A percentile compares a stretch with the other conserved stretches of the same genome.
Conservation (phyloP, 2,329 filamentous ascomycete genomes). For the Clarireedia sp. region DNA sequence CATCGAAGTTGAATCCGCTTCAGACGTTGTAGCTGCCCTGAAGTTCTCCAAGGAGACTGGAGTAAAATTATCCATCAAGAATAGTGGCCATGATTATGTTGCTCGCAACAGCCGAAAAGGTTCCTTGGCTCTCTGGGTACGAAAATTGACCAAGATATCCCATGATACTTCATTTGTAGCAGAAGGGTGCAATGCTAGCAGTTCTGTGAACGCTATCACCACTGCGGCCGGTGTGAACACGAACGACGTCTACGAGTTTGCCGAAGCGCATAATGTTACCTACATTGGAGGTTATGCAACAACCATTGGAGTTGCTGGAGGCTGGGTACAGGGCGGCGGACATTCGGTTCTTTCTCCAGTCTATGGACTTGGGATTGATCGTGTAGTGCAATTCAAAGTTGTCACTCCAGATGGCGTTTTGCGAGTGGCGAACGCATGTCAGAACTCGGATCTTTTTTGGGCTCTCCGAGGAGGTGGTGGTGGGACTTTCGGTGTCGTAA, state of each 20-base stretch:
- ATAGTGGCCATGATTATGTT: slow-evolving; percentile 23
- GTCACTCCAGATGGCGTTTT: slow-evolving; percentile 39
- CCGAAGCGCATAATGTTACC: slow-evolving; percentile 23
- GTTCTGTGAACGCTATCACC: slow-evolving; percentile 20
- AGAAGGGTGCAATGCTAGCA: slow-evolving; percentile 8
- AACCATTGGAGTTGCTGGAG: slow-evolving; percentile 44
- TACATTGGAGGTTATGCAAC: slow-evolving; percentile 18
- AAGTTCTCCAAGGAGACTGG: slow-evolving; percentile 37
- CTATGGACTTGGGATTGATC: slow-evolving; percentile 43
- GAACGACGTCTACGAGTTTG: slow-evolving; percentile 22
- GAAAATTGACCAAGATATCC: slow-evolving; percentile 8
- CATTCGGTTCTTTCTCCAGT: slow-evolving; percentile 44
- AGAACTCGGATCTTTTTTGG: slow-evolving; percentile 42
- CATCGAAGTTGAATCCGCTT: slow-evolving; percentile 17
- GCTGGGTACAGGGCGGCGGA: slow-evolving; percentile 43
- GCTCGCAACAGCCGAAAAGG: slow-evolving; percentile 17
- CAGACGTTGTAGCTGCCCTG: slow-evolving; percentile 38
- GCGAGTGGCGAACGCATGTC: slow-evolving; percentile 34
- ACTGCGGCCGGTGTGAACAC: slow-evolving; percentile 21
- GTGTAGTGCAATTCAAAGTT: slow-evolving; percentile 41
- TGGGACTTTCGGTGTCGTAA: slow-evolving; percentile 38
- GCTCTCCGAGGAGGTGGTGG: slow-evolving; percentile 40
- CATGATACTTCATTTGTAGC: slow-evolving; percentile 12
- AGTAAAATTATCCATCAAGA: slow-evolving; percentile 30
- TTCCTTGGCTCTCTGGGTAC: slow-evolving; percentile 16